These are phyloP conservation scores for Mycena sp. DNA, from an alignment of 1,284 basidiomycete species.

Conservation along the genomic window DNA sequence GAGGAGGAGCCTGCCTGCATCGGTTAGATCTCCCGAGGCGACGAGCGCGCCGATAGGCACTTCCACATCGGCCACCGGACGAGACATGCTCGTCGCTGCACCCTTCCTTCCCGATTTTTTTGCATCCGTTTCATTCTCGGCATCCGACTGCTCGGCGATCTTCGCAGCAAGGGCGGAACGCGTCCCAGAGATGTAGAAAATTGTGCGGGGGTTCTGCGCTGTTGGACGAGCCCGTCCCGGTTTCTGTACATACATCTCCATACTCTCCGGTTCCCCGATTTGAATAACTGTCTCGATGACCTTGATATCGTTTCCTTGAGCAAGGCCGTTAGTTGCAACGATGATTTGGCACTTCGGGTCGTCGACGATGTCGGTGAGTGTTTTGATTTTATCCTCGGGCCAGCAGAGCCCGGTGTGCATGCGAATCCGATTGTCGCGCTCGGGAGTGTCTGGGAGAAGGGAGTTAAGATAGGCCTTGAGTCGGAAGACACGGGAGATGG, in stretches of 20 bases:
- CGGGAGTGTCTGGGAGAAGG: background rate
- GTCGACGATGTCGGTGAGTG: conserved; percentile 30
- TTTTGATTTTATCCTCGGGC: conserved; percentile 30
- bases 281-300: conserved; percentile 32
- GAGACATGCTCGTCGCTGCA: conserved; percentile 20
- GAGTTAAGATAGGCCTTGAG: conserved; percentile 36
- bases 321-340: conserved; percentile 36
- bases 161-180: conserved; percentile 19
- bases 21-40: too few relatives aligned
- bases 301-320: conserved; percentile 36
- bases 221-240: conserved; percentile 32
- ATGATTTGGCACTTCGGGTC: conserved; percentile 27
- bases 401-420: conserved; percentile 35
- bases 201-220: conserved; percentile 26
- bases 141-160: conserved; percentile 2
- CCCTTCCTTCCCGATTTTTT: too few relatives aligned
- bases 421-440: conserved; percentile 24
- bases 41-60: too few relatives aligned
- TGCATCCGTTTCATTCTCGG: conserved; percentile 4
- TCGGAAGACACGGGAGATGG: conserved; percentile 35
- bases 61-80: conserved; percentile 34
- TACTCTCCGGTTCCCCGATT: conserved; percentile 32
- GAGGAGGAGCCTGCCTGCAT: too few relatives aligned
- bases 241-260: conserved; percentile 39
- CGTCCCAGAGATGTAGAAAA: conserved; percentile 33